A percentile compares a stretch with the other conserved stretches of the same genome.
Evolutionary conservation across 163 green algal genomes (phyloP).

Genomic region (Chloroidium sp.): DNA sequence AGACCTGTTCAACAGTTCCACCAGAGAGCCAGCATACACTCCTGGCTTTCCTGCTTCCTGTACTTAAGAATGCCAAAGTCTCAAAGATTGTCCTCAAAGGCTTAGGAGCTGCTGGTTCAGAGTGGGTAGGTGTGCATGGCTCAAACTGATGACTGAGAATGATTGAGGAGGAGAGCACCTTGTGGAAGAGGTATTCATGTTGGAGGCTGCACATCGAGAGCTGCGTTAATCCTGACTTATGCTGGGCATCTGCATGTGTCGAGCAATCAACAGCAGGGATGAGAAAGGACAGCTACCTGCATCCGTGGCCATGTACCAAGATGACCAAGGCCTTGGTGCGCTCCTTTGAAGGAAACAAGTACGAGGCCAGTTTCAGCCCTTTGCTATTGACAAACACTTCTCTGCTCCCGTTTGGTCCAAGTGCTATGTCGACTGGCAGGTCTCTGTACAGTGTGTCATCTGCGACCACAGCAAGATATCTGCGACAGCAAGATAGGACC

Average conservation of each 20-base stretch:
- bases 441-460: neutral
- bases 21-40: conserved; percentile 51
- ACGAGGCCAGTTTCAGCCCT: neutral
- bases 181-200: neutral
- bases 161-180: too few relatives aligned
- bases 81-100: too few relatives aligned
- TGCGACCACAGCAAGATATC: too few relatives aligned
- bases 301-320: neutral
- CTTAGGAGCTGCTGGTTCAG: neutral
- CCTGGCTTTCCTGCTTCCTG: conserved; percentile 24
- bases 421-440: neutral
- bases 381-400: neutral
- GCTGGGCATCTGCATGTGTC: too few relatives aligned
- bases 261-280: too few relatives aligned
- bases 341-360: neutral
- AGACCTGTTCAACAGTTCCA: conserved; percentile 45
- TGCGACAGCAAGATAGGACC: too few relatives aligned
- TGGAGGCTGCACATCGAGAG: neutral
- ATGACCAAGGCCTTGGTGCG: neutral
- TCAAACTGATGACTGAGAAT: too few relatives aligned
- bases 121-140: too few relatives aligned
- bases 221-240: too few relatives aligned
- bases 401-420: neutral
- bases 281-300: too few relatives aligned
- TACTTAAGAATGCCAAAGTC: neutral